Conservation (phyloP, 2,329 filamentous ascomycete genomes). For the Colletotrichum chrysophilum region DNA sequence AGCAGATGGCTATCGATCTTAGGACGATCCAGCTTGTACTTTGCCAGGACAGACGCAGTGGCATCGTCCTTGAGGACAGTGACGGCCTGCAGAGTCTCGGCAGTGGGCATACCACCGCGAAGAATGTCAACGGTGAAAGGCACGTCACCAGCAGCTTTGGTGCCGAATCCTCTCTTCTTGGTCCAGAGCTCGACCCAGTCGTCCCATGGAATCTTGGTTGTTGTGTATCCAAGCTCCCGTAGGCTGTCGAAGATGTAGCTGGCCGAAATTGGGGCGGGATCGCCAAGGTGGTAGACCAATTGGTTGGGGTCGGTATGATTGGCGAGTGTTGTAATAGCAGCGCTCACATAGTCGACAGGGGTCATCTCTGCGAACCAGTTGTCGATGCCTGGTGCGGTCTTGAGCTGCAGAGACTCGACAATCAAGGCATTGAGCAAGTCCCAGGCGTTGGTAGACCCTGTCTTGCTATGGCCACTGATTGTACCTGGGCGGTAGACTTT, state of each 20-base stretch:
- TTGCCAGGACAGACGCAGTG: conserved; percentile 64
- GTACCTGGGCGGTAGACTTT: conserved; percentile 77
- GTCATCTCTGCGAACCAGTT: conserved; percentile 86
- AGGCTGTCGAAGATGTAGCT: conserved; percentile 69
- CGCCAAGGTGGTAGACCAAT: conserved; percentile 75
- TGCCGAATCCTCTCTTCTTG: conserved; percentile 68
- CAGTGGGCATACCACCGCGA: conserved; percentile 79
- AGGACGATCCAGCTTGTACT: conserved; percentile 63
- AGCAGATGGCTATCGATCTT: conserved; percentile 74
- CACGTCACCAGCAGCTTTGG: conserved; percentile 68
- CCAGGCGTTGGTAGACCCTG: conserved; percentile 78
- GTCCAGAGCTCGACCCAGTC: conserved; percentile 79
- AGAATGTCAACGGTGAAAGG: conserved; percentile 81
- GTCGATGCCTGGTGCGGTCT: conserved; percentile 71
- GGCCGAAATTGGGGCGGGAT: conserved; percentile 73
- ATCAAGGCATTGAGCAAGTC: conserved; percentile 79
- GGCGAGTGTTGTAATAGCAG: conserved; percentile 73
- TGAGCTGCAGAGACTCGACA: conserved; percentile 77
- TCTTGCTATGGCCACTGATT: conserved; percentile 77
- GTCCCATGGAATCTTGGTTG: conserved; percentile 69
- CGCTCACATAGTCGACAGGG: conserved; percentile 81
- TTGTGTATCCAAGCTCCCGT: conserved; percentile 72
- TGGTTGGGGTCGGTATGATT: conserved; percentile 68
- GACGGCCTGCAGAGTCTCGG: conserved; percentile 72
- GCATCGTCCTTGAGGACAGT: conserved; percentile 75